These are phyloP conservation scores for Canariomyces notabilis DNA, from an alignment of 2,329 filamentous ascomycete genomes.

Conservation along the genomic window DNA sequence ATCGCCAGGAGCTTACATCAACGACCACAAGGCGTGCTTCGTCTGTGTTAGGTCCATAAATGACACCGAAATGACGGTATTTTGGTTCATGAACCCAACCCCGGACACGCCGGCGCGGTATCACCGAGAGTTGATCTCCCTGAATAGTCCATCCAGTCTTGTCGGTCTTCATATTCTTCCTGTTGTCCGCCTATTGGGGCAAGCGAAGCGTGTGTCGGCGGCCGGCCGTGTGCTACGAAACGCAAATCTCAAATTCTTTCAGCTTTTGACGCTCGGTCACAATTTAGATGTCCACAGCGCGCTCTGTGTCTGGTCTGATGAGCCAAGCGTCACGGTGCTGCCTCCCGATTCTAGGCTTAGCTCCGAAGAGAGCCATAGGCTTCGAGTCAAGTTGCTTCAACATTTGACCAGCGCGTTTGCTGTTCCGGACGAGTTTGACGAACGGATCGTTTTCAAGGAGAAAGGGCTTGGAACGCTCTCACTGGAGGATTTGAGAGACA, in stretches of 20 bases:
- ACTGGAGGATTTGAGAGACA: background rate
- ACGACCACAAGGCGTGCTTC: slow-evolving; percentile 17
- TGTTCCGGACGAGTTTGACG: slow-evolving; percentile 39
- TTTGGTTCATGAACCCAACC: slow-evolving; percentile 24
- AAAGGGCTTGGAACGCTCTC: background rate
- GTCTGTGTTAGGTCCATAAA: slow-evolving; percentile 25
- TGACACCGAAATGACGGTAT: slow-evolving; percentile 22
- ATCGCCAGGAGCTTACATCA: slow-evolving; percentile 24
- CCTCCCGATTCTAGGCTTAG: slow-evolving; percentile 10
- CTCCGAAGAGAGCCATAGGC: background rate
- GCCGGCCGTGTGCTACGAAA: slow-evolving; percentile 8
- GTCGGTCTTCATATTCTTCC: slow-evolving; percentile 21
- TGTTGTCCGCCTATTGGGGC: slow-evolving; percentile 14
- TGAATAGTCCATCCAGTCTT: slow-evolving; percentile 15
- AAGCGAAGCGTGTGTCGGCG: background rate
- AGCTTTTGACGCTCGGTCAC: slow-evolving; percentile 21
- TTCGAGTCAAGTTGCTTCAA: slow-evolving; percentile 16
- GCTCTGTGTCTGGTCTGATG: slow-evolving; percentile 24
- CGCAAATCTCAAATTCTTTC: slow-evolving; percentile 22
- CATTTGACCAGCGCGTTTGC: slow-evolving; percentile 27
- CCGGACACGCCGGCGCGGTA: slow-evolving; percentile 15
- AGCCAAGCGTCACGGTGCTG: slow-evolving; percentile 4
- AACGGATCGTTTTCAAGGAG: slow-evolving; percentile 20
- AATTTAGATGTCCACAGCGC: slow-evolving; percentile 21
- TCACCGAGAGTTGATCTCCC: slow-evolving; percentile 21